Evolutionary conservation across 2,329 filamentous ascomycete species (phyloP), one percentile per base, ranked within the genome.

Genomic region (Diaporthe amygdali): DNA sequence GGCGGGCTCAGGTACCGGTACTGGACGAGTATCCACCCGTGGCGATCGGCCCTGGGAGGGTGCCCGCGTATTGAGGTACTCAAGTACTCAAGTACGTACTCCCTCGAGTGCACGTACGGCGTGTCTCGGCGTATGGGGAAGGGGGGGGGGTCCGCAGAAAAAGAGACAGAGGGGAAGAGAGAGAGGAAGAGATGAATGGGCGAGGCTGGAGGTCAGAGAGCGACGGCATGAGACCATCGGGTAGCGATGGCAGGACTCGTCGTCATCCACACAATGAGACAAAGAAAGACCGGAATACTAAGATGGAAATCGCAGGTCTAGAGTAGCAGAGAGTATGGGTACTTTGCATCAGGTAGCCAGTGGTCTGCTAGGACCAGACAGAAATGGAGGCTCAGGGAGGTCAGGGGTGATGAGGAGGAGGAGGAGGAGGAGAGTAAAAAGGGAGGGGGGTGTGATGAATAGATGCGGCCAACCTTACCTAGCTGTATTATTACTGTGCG

Each of bases 71-170:
- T 49, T 51, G 63, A 70, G 17, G 61, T 56, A 68, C 64, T 44
- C n/a, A 37, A 30, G 39, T 68, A 56, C 34, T 20, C 20, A 44
- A 12, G 14, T 44, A 20, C 41, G 14, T 44, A 30, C 49, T 34
- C 27, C 17, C 17, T 32, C 47, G 59, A 59, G 61, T 68, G 54
- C 54, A 59, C 47, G 41, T 67, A 39, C 54, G 41, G 47, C 68
- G 15, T 63, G 69, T 68, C 47, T 64, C 55, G 69, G 64, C 49
- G 54, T 61, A 32, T 46, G 44, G 66, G 56, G 56, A 44, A 55
- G 37, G 70, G 32, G 34, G 52, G 70, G 69, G 71, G 71, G 54
- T 73, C 71, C 64, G 68, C 69, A 66, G 69, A 68, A 71, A 72
- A 44, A 68, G 69, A 9, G 37, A 39, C n/a, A n/a, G n/a, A n/a